A percentile compares a stretch with the other conserved stretches of the same genome.
phyloP scores from a whole-genome alignment of 2,329 filamentous ascomycete species.

The Knoxdaviesia proteae region DNA sequence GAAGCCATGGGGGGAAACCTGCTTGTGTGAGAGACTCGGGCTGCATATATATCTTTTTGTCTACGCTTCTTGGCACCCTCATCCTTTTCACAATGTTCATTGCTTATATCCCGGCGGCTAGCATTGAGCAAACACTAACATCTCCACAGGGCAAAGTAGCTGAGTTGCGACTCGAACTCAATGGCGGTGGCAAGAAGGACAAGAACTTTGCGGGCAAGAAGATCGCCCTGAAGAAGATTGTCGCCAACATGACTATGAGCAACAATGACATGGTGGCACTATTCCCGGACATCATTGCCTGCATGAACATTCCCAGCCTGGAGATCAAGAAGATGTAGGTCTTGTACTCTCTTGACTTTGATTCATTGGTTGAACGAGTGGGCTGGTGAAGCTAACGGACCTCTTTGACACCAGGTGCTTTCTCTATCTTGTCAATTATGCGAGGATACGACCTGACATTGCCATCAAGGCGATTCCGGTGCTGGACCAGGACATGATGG shows the following conservation, averaged over 20 bases:
- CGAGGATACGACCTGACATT: slow-evolving; percentile 80
- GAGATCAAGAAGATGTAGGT: slow-evolving; percentile 99
- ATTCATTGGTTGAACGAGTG: neutral
- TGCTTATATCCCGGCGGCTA: slow-evolving; percentile 26
- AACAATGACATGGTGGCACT: slow-evolving; percentile 99
- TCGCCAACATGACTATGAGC: slow-evolving; percentile 99
- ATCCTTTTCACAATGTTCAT: slow-evolving; percentile 23
- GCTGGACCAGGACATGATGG: slow-evolving; percentile 79
- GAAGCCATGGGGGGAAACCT: too few species aligned
- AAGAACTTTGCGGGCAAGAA: slow-evolving; percentile 92
- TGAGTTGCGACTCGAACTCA: slow-evolving; percentile 85
- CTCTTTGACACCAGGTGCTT: slow-evolving; percentile 52
- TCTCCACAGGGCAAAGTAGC: slow-evolving; percentile 86
- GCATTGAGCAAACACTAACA: slow-evolving; percentile 29
- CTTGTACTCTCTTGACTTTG: neutral
- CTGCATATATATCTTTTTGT: neutral
- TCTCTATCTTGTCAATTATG: slow-evolving; percentile 91
- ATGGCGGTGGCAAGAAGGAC: slow-evolving; percentile 89
- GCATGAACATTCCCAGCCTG: slow-evolving; percentile 84
- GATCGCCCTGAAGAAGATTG: slow-evolving; percentile 97
- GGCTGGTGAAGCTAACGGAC: neutral
- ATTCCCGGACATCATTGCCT: slow-evolving; percentile 84
- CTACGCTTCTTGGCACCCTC: neutral
- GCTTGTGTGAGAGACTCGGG: too few species aligned
- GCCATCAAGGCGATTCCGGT: slow-evolving; percentile 83